Evolutionary conservation across 1,284 basidiomycete species (phyloP), one percentile per base, ranked within the genome.

Genomic region (Trichosporon ovoides): DNA sequence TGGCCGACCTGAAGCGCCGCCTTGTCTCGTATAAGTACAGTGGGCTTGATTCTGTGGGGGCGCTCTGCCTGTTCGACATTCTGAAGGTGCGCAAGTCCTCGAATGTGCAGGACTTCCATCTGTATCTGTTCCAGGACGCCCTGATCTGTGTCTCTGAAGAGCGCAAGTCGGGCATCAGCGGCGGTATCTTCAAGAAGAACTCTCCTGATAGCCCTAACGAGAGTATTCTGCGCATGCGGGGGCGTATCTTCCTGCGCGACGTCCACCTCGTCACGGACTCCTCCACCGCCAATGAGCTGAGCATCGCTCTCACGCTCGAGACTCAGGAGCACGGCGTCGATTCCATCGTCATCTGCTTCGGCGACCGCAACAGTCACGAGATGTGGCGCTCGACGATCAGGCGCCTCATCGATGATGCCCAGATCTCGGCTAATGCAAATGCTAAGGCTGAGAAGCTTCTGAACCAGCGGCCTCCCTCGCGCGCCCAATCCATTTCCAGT

Each of bases 121-220:
- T 97, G 58, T 97, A 98, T 77, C 84, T 98, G 38, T 98, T 97
- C 83, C 87, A 88, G 69, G 91, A 97, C 72, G 95, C 95, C 11
- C 87, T 98, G 60, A 91, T 98, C 61, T 98, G 94, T 75, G 90
- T 98, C 14, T 85, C 89, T 20, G 95, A 98, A 73, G 94, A 97
- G 78, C 51, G 52, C 88, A 87, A 79, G 92, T 85, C 63, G 11
- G 65, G 87, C 20, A 69, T 76, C 0, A 82, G 67, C 9, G 62
- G 69, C 11, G 59, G 58, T 36, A 63, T 72, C 11, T 70, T 77
- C 53, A 53, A 38, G 16, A 43, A 55, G 18, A 13, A 12, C 33
- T 11, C n/a, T 10, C 31, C n/a, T 7, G 38, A 52, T 7, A 46
- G 33, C 33, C 37, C 34, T 5, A 36, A 37, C n/a, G 38, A 52